Evolutionary conservation across 441 rosid genomes (phyloP).

Genomic region (Eutrema salsugineum): DNA sequence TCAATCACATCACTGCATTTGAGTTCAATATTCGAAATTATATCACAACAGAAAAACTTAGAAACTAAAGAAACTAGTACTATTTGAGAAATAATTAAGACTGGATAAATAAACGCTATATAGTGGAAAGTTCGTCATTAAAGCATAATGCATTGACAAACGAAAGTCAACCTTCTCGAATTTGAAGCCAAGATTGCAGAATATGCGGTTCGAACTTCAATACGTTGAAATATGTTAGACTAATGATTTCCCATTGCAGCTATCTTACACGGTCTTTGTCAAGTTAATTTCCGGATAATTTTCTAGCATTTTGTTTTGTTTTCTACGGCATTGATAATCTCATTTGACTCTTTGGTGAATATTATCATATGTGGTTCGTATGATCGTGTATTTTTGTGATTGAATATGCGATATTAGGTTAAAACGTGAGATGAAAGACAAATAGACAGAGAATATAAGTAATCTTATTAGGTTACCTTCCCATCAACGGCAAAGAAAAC

Average conservation of each 20-base stretch:
- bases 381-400: neutral
- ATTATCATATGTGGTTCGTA: neutral
- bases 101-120: neutral
- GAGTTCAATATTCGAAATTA: neutral
- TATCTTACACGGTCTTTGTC: neutral
- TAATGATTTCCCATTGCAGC: neutral
- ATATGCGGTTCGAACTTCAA: neutral
- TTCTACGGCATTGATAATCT: too few species aligned
- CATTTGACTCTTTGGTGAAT: too few species aligned
- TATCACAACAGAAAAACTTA: neutral
- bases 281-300: too few species aligned
- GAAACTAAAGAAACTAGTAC: neutral
- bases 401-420: neutral
- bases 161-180: neutral
- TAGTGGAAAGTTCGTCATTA: neutral
- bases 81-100: neutral
- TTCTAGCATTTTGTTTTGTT: too few species aligned
- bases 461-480: conserved; percentile 20
- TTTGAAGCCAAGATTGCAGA: conserved; percentile 1
- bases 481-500: conserved; percentile 16
- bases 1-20: neutral
- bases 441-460: neutral
- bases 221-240: neutral
- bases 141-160: neutral
- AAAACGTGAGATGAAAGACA: conserved; percentile 3